Evolutionary conservation across 345 rosid genomes (phyloP).

Genomic region (Conringia planisiliqua): DNA sequence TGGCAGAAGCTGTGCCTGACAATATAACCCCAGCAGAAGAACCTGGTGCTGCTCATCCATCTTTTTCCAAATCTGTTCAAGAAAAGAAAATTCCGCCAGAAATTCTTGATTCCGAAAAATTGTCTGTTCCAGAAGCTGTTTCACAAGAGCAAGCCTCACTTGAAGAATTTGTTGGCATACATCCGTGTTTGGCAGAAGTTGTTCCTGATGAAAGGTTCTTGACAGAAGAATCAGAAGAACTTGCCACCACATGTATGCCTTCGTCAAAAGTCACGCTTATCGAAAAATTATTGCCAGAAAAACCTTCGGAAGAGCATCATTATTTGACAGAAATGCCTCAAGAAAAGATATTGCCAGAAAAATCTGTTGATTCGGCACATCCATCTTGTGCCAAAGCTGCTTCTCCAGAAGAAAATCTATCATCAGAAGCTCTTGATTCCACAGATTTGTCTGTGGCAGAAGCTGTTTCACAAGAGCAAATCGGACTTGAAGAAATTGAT

Average conservation of each 20-base stretch:
- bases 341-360: constrained; percentile 11
- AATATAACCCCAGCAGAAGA: neutral
- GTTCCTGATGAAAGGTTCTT: constrained; percentile 13
- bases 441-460: neutral
- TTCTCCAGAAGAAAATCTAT: neutral
- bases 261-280: neutral
- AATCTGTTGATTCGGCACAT: neutral
- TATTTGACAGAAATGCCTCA: constrained; percentile 11
- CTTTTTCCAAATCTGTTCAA: constrained; percentile 3
- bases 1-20: constrained; percentile 17
- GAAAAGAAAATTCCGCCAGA: constrained; percentile 8
- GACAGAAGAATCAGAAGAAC: neutral
- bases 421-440: neutral
- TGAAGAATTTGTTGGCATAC: constrained; percentile 6
- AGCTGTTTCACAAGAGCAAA: neutral
- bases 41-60: neutral
- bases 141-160: neutral
- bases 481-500: neutral
- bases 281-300: neutral
- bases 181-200: constrained; percentile 13
- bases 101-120: neutral
- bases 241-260: neutral
- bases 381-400: constrained; percentile 4
- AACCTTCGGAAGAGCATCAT: neutral
- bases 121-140: constrained; percentile 6